A percentile compares a stretch with the other conserved stretches of the same genome.
These are phyloP conservation scores for Ambrosia hybrid DNA, from an alignment of 140 eudicot genomes.

Conservation along the genomic window DNA sequence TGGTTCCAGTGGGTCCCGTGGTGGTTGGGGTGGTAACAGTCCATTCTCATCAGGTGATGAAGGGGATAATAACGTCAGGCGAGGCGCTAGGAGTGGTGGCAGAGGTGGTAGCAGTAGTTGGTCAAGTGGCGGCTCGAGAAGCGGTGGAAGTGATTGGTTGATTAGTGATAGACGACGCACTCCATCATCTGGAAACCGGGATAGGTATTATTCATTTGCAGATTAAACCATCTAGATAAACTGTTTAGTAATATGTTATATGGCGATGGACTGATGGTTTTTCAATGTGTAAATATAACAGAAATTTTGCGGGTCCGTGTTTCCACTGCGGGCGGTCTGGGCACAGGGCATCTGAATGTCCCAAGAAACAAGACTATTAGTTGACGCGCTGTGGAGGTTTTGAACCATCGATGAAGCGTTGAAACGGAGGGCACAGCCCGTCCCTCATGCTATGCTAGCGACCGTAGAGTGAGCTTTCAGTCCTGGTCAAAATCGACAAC, in stretches of 20 bases:
- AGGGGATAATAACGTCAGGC: conserved; percentile 41
- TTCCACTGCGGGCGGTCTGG: conserved; percentile 81
- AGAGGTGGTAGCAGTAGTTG: conserved; percentile 40
- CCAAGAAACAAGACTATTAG: conserved; percentile 58
- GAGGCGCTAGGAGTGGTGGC: conserved; percentile 51
- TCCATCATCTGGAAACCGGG: conserved; percentile 57
- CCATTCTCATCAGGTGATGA: conserved; percentile 50
- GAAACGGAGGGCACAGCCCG: conserved; percentile 14
- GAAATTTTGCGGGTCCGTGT: conserved; percentile 85
- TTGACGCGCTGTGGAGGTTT: conserved; percentile 12
- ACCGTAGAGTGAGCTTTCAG: conserved; percentile 10
- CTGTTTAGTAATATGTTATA: neutral
- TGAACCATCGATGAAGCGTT: conserved; percentile 21
- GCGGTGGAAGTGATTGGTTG: conserved; percentile 76
- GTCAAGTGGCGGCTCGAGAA: conserved; percentile 49
- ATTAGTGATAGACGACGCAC: conserved; percentile 52
- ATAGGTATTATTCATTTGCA: conserved; percentile 48
- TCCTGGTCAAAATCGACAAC: conserved; percentile 12
- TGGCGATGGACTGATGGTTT: conserved; percentile 5
- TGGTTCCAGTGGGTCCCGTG: conserved; percentile 52
- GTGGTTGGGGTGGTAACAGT: conserved; percentile 41
- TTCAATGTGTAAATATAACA: conserved; percentile 26
- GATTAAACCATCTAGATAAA: neutral
- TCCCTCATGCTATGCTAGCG: conserved; percentile 23
- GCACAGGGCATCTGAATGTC: conserved; percentile 92